Evolutionary conservation across 257 asterid species (phyloP).

Genomic region (Penstemon eatonii): DNA sequence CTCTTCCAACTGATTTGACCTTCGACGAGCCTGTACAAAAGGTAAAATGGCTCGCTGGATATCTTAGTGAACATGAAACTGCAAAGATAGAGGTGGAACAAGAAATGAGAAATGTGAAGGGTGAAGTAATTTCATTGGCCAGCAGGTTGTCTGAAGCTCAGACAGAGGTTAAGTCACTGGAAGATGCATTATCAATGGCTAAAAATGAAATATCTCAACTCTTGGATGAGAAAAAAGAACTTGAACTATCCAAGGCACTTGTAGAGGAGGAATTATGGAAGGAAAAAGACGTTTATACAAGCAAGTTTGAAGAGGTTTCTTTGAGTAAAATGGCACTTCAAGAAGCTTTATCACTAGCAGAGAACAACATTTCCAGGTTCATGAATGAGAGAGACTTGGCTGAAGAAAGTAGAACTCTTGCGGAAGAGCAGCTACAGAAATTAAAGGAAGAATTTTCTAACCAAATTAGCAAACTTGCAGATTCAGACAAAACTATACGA

Average conservation of each 20-base stretch:
- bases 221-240: slow-evolving; percentile 66
- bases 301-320: slow-evolving; percentile 59
- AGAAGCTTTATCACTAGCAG: slow-evolving; percentile 57
- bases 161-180: slow-evolving; percentile 45
- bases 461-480: slow-evolving; percentile 49
- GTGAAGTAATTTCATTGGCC: slow-evolving; percentile 50
- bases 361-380: slow-evolving; percentile 49
- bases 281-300: slow-evolving; percentile 48
- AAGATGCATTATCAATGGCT: slow-evolving; percentile 58
- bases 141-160: slow-evolving; percentile 53
- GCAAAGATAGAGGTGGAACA: slow-evolving; percentile 50
- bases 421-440: slow-evolving; percentile 54
- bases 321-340: slow-evolving; percentile 49
- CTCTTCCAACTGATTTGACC: slow-evolving; percentile 47
- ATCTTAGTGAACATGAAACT: slow-evolving; percentile 51
- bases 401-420: slow-evolving; percentile 42
- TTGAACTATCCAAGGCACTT: slow-evolving; percentile 54
- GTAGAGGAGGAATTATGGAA: slow-evolving; percentile 64
- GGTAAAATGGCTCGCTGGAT: slow-evolving; percentile 63
- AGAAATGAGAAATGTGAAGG: slow-evolving; percentile 59
- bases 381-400: slow-evolving; percentile 60
- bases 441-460: slow-evolving; percentile 52
- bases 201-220: slow-evolving; percentile 54
- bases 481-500: slow-evolving; percentile 60
- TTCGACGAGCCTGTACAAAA: slow-evolving; percentile 69